These are phyloP conservation scores for Coemansia sp. DNA, from an alignment of 192 early-diverging fungal species.

Conservation along the genomic window DNA sequence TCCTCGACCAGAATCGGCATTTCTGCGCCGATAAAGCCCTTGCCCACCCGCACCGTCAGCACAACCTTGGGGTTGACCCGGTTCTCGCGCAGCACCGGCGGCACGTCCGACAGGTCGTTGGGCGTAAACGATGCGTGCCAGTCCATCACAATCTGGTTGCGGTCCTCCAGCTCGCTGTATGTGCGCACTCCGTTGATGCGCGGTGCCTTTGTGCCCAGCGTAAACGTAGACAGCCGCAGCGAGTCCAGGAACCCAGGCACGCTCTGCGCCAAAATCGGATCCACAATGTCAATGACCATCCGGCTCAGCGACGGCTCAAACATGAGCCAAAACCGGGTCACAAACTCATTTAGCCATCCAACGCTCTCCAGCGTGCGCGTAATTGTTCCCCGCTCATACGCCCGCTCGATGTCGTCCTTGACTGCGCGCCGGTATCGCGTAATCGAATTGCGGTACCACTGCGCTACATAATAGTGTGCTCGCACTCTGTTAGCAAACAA, in stretches of 20 bases:
- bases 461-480: constrained; percentile 46
- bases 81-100: constrained; percentile 63
- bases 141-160: constrained; percentile 85
- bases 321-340: constrained; percentile 83
- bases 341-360: constrained; percentile 91
- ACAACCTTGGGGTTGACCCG: constrained; percentile 87
- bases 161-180: constrained; percentile 65
- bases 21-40: constrained; percentile 79
- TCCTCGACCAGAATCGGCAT: constrained; percentile 85
- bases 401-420: constrained; percentile 69
- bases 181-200: constrained; percentile 70
- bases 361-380: constrained; percentile 63
- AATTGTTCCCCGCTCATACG: constrained; percentile 56
- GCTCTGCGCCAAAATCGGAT: constrained; percentile 70
- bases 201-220: constrained; percentile 76
- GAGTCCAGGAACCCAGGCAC: constrained; percentile 83
- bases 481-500: background rate
- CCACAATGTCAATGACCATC: constrained; percentile 68
- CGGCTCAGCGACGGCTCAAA: constrained; percentile 85
- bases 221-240: constrained; percentile 70
- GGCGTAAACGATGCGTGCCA: constrained; percentile 85
- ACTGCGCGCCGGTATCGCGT: constrained; percentile 66
- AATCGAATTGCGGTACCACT: constrained; percentile 74
- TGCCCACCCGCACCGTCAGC: constrained; percentile 81
- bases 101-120: constrained; percentile 74